Evolutionary conservation across 306 rosid species (phyloP).

Genomic region (Hippophae rhamnoides): DNA sequence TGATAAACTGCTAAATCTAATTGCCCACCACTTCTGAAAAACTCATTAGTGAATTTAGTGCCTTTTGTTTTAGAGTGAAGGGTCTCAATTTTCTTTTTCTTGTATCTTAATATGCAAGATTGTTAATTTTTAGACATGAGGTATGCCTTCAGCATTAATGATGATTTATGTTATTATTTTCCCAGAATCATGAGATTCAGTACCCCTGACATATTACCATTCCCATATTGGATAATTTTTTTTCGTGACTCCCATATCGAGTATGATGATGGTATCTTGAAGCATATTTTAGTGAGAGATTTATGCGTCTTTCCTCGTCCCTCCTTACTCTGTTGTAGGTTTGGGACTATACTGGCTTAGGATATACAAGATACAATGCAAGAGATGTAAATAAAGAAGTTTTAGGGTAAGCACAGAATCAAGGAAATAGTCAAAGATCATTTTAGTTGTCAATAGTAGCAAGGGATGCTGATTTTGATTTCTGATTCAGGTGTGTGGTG

Average conservation of each 20-base stretch:
- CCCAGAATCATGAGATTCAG: no score
- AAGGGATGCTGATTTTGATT: constrained; percentile 17
- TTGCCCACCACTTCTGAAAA: no score
- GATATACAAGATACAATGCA: constrained; percentile 75
- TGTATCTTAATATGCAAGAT: no score
- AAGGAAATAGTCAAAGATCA: constrained; percentile 10
- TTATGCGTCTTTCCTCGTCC: constrained; percentile 5
- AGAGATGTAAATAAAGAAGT: constrained; percentile 67
- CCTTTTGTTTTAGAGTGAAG: no score
- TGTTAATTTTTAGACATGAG: no score
- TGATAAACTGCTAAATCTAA: neutral
- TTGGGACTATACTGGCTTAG: constrained; percentile 89
- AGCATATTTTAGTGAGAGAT: constrained; percentile 3
- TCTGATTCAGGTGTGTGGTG: constrained; percentile 65
- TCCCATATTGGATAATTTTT: no score
- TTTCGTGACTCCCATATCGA: no score
- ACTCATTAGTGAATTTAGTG: no score
- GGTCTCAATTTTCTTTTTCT: no score
- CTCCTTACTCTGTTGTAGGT: constrained; percentile 42
- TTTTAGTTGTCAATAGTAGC: constrained; percentile 23
- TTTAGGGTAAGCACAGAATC: constrained; percentile 57
- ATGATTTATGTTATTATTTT: no score
- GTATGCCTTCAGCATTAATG: no score
- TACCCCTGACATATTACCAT: no score
- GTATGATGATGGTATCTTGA: neutral